Conservation (phyloP, 2,329 filamentous ascomycete genomes). For the Alternaria ethzedia region DNA sequence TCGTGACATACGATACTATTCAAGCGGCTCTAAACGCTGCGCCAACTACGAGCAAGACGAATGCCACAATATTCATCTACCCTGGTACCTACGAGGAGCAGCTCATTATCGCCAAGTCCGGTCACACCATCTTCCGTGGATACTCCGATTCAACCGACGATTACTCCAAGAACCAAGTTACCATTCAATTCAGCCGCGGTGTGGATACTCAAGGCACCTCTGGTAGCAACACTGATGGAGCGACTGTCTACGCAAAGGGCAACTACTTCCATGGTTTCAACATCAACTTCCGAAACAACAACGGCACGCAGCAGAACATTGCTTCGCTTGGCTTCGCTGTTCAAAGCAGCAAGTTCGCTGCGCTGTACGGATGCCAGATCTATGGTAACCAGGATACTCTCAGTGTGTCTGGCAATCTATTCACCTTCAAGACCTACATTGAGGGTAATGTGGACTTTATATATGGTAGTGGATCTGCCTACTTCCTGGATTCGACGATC, state of each 20-base stretch:
- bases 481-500: conserved; percentile 52
- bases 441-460: conserved; percentile 55
- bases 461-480: conserved; percentile 52
- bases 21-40: conserved; percentile 46
- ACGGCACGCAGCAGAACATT: conserved; percentile 46
- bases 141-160: conserved; percentile 48
- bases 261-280: conserved; percentile 52
- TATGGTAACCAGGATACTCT: conserved; percentile 51
- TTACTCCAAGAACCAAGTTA: conserved; percentile 48
- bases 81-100: conserved; percentile 51
- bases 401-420: conserved; percentile 48
- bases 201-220: conserved; percentile 46
- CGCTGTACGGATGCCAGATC: conserved; percentile 47
- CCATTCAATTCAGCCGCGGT: conserved; percentile 44
- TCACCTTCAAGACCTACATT: conserved; percentile 50
- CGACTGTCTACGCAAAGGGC: conserved; percentile 50
- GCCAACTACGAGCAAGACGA: conserved; percentile 45
- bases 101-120: conserved; percentile 48
- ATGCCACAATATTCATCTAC: conserved; percentile 51
- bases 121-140: conserved; percentile 50
- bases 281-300: conserved; percentile 51
- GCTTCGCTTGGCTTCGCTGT: conserved; percentile 52
- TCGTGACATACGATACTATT: conserved; percentile 47
- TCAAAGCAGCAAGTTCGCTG: conserved; percentile 51
- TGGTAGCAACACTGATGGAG: conserved; percentile 47